Percentiles rank a stretch among this genome's conserved stretches.
phyloP scores from a whole-genome alignment of 768 basidiomycete species.

The Leccinum barrowsii region DNA sequence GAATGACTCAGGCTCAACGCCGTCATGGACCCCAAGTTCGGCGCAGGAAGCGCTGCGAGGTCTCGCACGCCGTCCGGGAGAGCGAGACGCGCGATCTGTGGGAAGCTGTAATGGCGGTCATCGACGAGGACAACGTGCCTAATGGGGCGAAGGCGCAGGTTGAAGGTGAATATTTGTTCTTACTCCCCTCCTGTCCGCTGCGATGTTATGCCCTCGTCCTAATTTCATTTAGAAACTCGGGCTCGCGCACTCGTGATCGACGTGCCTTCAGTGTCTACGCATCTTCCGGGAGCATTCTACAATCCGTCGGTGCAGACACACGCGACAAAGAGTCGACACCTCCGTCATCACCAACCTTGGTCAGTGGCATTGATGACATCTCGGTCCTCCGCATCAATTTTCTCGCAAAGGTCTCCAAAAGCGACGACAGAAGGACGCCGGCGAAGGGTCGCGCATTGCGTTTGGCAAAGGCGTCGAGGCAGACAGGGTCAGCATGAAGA shows the following conservation, averaged over 20 bases:
- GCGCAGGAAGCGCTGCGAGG: constrained; percentile 48
- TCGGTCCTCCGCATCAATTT: constrained; percentile 58
- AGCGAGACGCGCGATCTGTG: constrained; percentile 70
- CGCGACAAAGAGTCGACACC: constrained; percentile 95
- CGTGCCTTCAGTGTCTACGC: constrained; percentile 61
- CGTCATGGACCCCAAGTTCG: constrained; percentile 38
- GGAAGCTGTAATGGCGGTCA: constrained; percentile 28
- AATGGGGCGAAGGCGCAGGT: constrained; percentile 35
- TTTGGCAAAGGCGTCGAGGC: constrained; percentile 44
- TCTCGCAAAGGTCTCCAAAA: constrained; percentile 78
- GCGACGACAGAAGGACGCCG: constrained; percentile 77
- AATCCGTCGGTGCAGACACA: constrained; percentile 79
- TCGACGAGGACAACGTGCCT: constrained; percentile 29
- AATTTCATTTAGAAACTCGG: constrained; percentile 44
- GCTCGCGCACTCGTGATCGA: constrained; percentile 48
- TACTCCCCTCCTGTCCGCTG: too few relatives aligned
- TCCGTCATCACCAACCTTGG: constrained; percentile 87
- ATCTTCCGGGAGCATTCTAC: constrained; percentile 60
- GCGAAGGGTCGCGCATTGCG: constrained; percentile 58
- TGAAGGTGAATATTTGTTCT: constrained; percentile 35
- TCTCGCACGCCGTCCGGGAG: constrained; percentile 61
- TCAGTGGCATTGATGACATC: constrained; percentile 88
- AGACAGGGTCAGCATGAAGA: background rate
- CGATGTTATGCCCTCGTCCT: background rate
- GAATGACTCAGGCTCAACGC: too few relatives aligned